Evolutionary conservation across 2,329 filamentous ascomycete genomes (phyloP).

Genomic region (Neonectria coccinea): DNA sequence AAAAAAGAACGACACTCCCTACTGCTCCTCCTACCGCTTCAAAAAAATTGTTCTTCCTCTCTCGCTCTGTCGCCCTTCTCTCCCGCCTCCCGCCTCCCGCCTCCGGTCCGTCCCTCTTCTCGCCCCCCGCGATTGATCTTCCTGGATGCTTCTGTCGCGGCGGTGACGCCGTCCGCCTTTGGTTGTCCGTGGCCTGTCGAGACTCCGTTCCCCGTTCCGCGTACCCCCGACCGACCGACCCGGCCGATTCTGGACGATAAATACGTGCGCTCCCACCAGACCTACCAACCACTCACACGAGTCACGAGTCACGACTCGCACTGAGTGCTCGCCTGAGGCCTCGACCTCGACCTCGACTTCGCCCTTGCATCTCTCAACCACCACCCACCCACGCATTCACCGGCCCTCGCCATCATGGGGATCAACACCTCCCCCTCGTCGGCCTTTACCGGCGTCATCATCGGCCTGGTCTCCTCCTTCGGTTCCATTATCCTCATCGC

Average conservation of each 20-base stretch:
- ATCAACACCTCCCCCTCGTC: constrained; percentile 53
- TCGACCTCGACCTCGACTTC: not conserved
- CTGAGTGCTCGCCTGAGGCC: not conserved
- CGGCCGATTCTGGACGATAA: constrained; percentile 28
- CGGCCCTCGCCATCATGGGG: constrained; percentile 45
- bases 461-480: constrained; percentile 93
- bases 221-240: constrained; percentile 40
- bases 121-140: constrained; percentile 41
- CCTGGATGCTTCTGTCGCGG: constrained; percentile 44
- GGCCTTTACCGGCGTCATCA: constrained; percentile 82
- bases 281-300: constrained; percentile 14
- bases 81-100: constrained; percentile 17
- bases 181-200: constrained; percentile 9
- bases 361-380: constrained; percentile 5
- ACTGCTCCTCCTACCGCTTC: not conserved
- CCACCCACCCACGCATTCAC: constrained; percentile 1
- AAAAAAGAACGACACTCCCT: constrained; percentile 6
- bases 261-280: constrained; percentile 27
- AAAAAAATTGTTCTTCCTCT: not conserved
- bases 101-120: constrained; percentile 26
- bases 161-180: constrained; percentile 47
- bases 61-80: not conserved
- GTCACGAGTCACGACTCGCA: constrained; percentile 23
- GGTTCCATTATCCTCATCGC: constrained; percentile 89
- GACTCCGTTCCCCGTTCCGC: constrained; percentile 11